Percentiles rank a stretch among this genome's conserved stretches.
These are phyloP conservation scores for Cardamine resedifolia DNA, from an alignment of 345 rosid genomes.

Conservation along the genomic window DNA sequence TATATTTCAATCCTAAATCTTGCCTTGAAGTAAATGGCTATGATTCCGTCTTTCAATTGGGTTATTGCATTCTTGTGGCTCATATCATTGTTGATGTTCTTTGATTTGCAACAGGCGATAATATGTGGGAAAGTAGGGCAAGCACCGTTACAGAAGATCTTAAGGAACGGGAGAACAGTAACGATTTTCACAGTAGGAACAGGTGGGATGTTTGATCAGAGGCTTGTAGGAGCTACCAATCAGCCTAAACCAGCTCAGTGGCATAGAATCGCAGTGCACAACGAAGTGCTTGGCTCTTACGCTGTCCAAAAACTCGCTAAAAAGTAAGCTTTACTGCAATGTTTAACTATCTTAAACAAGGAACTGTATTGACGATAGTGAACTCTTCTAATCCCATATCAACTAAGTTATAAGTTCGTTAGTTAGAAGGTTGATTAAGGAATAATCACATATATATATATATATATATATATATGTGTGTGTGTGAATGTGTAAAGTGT, in stretches of 20 bases:
- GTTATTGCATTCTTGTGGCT: neutral
- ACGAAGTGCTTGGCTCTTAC: conserved; percentile 67
- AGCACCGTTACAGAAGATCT: conserved; percentile 82
- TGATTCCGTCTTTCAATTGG: neutral
- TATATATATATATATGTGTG: too few species aligned
- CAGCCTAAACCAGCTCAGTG: conserved; percentile 87
- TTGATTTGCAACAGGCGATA: conserved; percentile 60
- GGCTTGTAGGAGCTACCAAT: conserved; percentile 50
- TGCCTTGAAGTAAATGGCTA: neutral
- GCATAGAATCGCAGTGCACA: conserved; percentile 97
- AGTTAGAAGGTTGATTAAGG: neutral
- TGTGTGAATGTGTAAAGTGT: neutral
- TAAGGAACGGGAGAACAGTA: conserved; percentile 86
- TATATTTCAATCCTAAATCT: neutral
- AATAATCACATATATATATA: neutral
- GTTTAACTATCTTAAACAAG: neutral
- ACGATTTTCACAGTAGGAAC: conserved; percentile 93
- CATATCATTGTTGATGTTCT: neutral
- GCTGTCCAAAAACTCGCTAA: conserved; percentile 80
- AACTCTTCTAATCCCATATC: neutral
- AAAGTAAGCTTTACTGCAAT: conserved; percentile 46
- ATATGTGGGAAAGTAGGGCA: conserved; percentile 92
- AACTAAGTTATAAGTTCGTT: neutral
- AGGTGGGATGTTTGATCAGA: conserved; percentile 92
- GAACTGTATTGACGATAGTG: neutral